Percentiles rank a stretch among this genome's conserved stretches.
These are phyloP conservation scores for Pseudevernia furfuracea DNA, from an alignment of 495 filamentous ascomycete genomes.

Conservation along the genomic window DNA sequence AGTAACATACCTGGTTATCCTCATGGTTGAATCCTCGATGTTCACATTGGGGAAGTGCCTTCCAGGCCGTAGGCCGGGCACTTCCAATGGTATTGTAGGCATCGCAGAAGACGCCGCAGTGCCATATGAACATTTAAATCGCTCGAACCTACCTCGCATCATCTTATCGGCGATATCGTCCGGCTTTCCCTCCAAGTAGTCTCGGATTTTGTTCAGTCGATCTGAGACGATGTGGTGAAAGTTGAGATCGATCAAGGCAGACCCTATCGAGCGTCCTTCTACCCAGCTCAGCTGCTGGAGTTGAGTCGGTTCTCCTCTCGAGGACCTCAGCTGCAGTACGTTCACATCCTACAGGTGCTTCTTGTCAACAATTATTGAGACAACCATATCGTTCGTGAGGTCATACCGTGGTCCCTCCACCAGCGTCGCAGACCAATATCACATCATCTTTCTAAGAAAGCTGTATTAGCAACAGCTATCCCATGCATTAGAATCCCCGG, in stretches of 20 bases:
- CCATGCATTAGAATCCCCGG: conserved; percentile 16
- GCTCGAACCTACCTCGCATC: conserved; percentile 34
- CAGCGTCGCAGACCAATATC: conserved; percentile 48
- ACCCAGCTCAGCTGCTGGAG: conserved; percentile 36
- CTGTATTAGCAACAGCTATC: not conserved
- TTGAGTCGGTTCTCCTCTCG: conserved; percentile 28
- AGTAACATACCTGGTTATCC: conserved; percentile 29
- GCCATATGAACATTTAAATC: conserved; percentile 37
- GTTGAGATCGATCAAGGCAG: conserved; percentile 34
- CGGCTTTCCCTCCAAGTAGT: conserved; percentile 24
- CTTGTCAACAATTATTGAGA: conserved; percentile 6
- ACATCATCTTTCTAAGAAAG: conserved; percentile 34
- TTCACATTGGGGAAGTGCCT: conserved; percentile 26
- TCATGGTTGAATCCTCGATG: conserved; percentile 33
- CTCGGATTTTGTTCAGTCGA: conserved; percentile 26
- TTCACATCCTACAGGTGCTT: conserved; percentile 32
- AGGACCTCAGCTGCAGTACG: conserved; percentile 32
- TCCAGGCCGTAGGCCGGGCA: conserved; percentile 27
- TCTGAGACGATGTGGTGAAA: conserved; percentile 28
- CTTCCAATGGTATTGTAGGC: conserved; percentile 30
- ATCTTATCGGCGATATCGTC: conserved; percentile 32
- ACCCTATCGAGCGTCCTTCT: conserved; percentile 37
- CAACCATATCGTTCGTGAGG: not conserved
- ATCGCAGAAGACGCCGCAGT: conserved; percentile 26
- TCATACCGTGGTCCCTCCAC: conserved; percentile 46